Evolutionary conservation across 75 land plant genomes (phyloP), one percentile per base, ranked within the genome.

Genomic region (Gnetum montanum): DNA sequence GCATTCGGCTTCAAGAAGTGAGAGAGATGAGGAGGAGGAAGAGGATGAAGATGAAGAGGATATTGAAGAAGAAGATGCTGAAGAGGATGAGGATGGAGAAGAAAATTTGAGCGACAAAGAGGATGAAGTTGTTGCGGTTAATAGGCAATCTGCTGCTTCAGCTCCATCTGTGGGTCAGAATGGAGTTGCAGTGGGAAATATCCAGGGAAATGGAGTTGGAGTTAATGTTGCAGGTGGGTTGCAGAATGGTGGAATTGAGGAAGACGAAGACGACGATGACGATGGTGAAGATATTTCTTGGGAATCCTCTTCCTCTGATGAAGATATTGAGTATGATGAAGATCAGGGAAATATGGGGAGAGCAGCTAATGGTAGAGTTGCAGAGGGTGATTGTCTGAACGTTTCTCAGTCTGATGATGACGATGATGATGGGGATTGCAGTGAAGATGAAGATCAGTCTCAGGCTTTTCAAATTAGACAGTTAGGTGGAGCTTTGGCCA

Each of bases 31-130:
- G 49, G 86, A 82, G 37, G 82, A 84, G 13, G 88, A 77, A 34
- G 76, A 74, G 40, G 84, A 81, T 66, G 86, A 77, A 1, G 83
- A 80, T 30, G 86, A 75, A 44, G 82, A 78, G 45, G 86, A 69
- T 55, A 77, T 72, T 30, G 86, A 79, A 43, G 82, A 78, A 50
- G 86, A 69, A 50, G 45, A 41, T 8, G 76, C 13, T 15, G 43
- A 41, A 41, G 43, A 18, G 54, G 53, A 5, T 8, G 26, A 48
- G 0, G 54, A 28, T 13, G 50, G 29, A 0, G 55, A 53, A 12
- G 55, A 34, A 4, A 72, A 71, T 3, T 57, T 28, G 11, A 69
- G 64, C 2, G n/a, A n/a, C n/a, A n/a, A n/a, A n/a, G n/a, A n/a
- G n/a, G n/a, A n/a, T n/a, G n/a, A n/a, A n/a, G n/a, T n/a, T n/a